phyloP scores from a whole-genome alignment of 2,329 filamentous ascomycete genomes.

The Leptographium lundbergii region DNA sequence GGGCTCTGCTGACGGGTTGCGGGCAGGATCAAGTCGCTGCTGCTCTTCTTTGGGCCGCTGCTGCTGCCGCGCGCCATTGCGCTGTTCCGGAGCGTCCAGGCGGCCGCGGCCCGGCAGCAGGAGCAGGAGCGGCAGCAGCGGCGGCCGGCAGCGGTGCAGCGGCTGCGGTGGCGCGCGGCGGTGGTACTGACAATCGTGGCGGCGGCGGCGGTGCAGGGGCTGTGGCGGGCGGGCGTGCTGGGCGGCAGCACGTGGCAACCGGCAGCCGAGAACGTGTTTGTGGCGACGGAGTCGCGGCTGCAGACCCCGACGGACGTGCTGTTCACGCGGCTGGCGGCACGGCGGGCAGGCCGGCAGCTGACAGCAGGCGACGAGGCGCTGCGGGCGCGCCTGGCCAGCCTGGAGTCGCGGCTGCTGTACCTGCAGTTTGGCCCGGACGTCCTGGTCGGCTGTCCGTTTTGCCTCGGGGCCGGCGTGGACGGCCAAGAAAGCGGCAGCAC shows the following conservation, averaged over 20 bases:
- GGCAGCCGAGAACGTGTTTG: conserved; percentile 64
- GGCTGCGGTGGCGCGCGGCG: conserved; percentile 41
- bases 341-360: conserved; percentile 29
- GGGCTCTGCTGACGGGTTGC: not conserved
- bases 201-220: not conserved
- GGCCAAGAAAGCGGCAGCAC: too few relatives aligned
- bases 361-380: conserved; percentile 51
- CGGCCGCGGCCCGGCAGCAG: conserved; percentile 27
- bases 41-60: conserved; percentile 56
- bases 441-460: conserved; percentile 70
- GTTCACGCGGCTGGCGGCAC: conserved; percentile 57
- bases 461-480: conserved; percentile 25
- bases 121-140: conserved; percentile 23
- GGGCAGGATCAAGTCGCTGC: conserved; percentile 34
- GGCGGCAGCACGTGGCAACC: not conserved
- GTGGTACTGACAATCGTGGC: conserved; percentile 38
- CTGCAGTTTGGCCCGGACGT: conserved; percentile 67
- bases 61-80: conserved; percentile 53
- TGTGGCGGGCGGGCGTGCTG: not conserved
- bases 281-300: conserved; percentile 63
- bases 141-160: not conserved
- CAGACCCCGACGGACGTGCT: conserved; percentile 77
- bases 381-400: conserved; percentile 52
- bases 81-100: conserved; percentile 46
- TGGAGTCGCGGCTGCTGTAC: conserved; percentile 68